Evolutionary conservation across 768 basidiomycete species (phyloP).

Genomic region (Hypsizygus marmoreus): DNA sequence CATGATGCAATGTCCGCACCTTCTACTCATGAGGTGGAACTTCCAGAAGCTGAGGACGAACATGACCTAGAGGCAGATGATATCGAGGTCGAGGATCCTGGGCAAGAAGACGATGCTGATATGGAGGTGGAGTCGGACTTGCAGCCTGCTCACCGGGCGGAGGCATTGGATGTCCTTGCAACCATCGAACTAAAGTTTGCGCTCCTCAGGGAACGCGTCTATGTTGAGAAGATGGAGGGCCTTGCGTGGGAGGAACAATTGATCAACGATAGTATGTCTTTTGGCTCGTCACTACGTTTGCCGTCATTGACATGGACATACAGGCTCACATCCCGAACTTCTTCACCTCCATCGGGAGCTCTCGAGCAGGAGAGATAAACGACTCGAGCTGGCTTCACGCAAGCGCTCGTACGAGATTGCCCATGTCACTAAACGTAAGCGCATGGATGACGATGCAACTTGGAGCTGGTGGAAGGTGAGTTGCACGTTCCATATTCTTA

Average conservation of each 20-base stretch:
- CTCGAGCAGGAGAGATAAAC: slow-evolving; percentile 74
- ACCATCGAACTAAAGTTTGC: slow-evolving; percentile 94
- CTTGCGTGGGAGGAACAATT: slow-evolving; percentile 87
- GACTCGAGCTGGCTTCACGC: slow-evolving; percentile 76
- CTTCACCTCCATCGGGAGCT: slow-evolving; percentile 80
- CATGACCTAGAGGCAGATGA: slow-evolving; percentile 33
- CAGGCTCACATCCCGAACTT: slow-evolving; percentile 87
- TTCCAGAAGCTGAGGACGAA: slow-evolving; percentile 28
- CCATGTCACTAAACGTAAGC: slow-evolving; percentile 61
- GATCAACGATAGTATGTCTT: slow-evolving; percentile 68
- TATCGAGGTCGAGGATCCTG: slow-evolving; percentile 33
- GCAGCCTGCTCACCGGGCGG: slow-evolving; percentile 80
- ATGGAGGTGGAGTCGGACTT: slow-evolving; percentile 64
- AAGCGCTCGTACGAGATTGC: slow-evolving; percentile 70
- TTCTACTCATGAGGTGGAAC: slow-evolving; percentile 20
- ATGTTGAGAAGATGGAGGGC: slow-evolving; percentile 93
- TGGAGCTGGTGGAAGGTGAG: slow-evolving; percentile 92
- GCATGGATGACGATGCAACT: slow-evolving; percentile 70
- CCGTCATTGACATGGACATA: slow-evolving; percentile 7
- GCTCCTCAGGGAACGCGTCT: slow-evolving; percentile 79
- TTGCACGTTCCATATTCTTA: slow-evolving; percentile 7
- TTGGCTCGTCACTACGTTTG: slow-evolving; percentile 4
- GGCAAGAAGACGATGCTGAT: slow-evolving; percentile 44
- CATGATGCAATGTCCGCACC: slow-evolving; percentile 1
- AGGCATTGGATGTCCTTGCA: slow-evolving; percentile 86